phyloP scores from a whole-genome alignment of 768 basidiomycete genomes.

The Kwoniella dejecticola region DNA sequence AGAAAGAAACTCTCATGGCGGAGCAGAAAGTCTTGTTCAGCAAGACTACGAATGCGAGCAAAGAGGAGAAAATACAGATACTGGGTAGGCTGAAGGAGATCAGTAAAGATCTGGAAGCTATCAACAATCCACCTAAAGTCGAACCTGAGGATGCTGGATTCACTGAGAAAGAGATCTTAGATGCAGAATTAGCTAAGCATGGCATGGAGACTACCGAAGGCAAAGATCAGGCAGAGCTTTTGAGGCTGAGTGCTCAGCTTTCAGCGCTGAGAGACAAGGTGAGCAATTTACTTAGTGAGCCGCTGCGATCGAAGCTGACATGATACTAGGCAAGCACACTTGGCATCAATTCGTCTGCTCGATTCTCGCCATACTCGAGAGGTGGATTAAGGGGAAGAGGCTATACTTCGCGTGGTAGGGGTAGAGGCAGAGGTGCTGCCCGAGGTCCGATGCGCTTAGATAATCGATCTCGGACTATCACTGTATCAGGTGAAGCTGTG shows the following conservation, averaged over 20 bases:
- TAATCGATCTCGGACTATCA: conserved; percentile 78
- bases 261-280: conserved; percentile 57
- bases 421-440: conserved; percentile 63
- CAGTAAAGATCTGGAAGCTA: conserved; percentile 72
- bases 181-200: conserved; percentile 75
- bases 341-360: conserved; percentile 56
- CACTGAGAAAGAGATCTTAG: conserved; percentile 58
- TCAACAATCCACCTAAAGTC: conserved; percentile 45
- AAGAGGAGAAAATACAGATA: conserved; percentile 74
- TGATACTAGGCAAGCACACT: conserved; percentile 62
- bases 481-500: conserved; percentile 68
- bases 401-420: conserved; percentile 65
- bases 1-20: conserved; percentile 69
- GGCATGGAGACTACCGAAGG: conserved; percentile 58
- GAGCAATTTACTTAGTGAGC: conserved; percentile 50
- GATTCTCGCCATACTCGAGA: conserved; percentile 51
- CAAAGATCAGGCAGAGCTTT: conserved; percentile 45
- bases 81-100: conserved; percentile 74
- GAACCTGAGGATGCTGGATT: conserved; percentile 37
- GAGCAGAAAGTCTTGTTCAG: conserved; percentile 87
- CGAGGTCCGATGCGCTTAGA: conserved; percentile 83
- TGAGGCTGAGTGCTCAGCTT: conserved; percentile 43
- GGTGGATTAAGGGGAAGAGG: conserved; percentile 40
- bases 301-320: conserved; percentile 65
- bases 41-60: conserved; percentile 64